phyloP scores from a whole-genome alignment of 352 stramenopile species.

The Phytophthora citricola region DNA sequence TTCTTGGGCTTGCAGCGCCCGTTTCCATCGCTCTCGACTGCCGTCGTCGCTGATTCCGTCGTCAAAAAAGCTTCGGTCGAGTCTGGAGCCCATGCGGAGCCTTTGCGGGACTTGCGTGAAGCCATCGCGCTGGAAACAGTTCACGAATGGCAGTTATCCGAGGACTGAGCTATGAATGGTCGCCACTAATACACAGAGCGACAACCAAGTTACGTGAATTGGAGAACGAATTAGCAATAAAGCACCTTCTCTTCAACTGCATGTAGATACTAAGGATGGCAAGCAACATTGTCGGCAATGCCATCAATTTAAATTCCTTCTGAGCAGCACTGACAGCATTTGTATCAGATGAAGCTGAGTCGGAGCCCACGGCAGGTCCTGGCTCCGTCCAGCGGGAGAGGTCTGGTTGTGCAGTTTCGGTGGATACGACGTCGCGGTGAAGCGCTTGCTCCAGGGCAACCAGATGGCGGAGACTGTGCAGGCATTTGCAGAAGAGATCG shows the following conservation, averaged over 20 bases:
- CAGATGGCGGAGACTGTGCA: slow-evolving; percentile 35
- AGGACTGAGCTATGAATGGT: slow-evolving; percentile 10
- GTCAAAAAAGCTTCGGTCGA: slow-evolving; percentile 30
- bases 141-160: slow-evolving; percentile 20
- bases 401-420: slow-evolving; percentile 52
- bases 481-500: slow-evolving; percentile 59
- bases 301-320: neutral
- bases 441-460: slow-evolving; percentile 42
- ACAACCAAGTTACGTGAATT: neutral
- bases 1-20: slow-evolving; percentile 49
- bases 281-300: neutral
- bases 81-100: slow-evolving; percentile 26
- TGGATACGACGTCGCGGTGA: slow-evolving; percentile 41
- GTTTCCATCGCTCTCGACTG: slow-evolving; percentile 42
- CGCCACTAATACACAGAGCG: slow-evolving; percentile 1
- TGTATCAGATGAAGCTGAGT: too few relatives aligned
- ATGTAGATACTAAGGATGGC: neutral
- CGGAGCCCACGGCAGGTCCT: too few relatives aligned
- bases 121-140: slow-evolving; percentile 13
- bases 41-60: slow-evolving; percentile 27
- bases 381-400: slow-evolving; percentile 21
- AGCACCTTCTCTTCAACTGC: too few relatives aligned
- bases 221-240: too few relatives aligned
- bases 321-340: too few relatives aligned
- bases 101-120: slow-evolving; percentile 32